Base-by-base conservation (phyloP, 441 rosid species). In the Rhodomyrtus psidioides region DNA sequence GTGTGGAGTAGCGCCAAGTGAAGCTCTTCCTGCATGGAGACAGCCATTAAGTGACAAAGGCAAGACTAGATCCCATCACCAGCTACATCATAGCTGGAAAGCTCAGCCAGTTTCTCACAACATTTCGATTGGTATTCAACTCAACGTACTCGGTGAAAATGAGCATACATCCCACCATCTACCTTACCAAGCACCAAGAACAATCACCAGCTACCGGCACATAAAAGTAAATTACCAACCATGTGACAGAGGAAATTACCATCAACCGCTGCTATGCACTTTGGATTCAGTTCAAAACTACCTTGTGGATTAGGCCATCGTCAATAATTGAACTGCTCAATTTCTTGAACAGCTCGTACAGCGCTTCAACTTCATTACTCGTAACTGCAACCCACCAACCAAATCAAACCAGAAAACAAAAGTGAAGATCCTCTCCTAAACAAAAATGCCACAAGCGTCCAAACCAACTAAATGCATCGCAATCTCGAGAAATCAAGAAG, bases 221-320 rank as follows among this genome's bases (percentile, higher is more conserved):
- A 62, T 17, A 1, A 62, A 30, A 30, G 44, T 17, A 30, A 5
- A 30, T 2, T 62, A 60, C 16, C 23, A 62, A 62, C 75, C 75
- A 30, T 30, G 75, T 17, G 30, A 30, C 24, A 17, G 46, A 65
- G 44, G 6, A 8, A 16, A 16, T 30, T 8, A 30, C 44, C 14
- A 9, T 65, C 76, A 65, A 19, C 46, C 26, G 0, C 76, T 4
- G 46, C 14, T 17, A 65, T 30, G 76, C 17, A 19, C 34, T 30
- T 65, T 65, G 76, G 76, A 34, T 81, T 54, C 1, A 6, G 83
- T 26, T 54, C 8, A 83, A 83, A 55, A 21, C 12, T 65, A 86
- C 87, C 87, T 82, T 86, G 65, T 86, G 87, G 53, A 86, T 82
- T 30, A 82, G 76, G 49, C 87, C 87, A 42, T 86, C 87, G 17